These are phyloP conservation scores for Prunus fruticosa DNA, from an alignment of 306 rosid species.

Conservation along the genomic window DNA sequence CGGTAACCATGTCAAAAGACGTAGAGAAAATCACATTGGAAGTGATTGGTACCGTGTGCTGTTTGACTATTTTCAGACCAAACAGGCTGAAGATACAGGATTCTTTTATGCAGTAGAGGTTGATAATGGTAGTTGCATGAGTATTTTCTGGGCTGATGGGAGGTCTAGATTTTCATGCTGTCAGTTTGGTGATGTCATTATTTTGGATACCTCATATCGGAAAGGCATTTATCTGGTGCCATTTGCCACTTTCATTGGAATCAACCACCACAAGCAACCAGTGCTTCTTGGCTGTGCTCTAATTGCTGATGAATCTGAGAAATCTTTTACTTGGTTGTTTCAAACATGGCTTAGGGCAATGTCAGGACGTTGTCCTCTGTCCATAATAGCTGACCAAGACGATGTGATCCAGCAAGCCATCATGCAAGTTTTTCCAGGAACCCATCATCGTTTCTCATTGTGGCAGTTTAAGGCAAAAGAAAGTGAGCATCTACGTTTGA, in stretches of 20 bases:
- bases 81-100: constrained; percentile 90
- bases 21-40: constrained; percentile 73
- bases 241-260: constrained; percentile 82
- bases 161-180: constrained; percentile 88
- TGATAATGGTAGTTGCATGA: constrained; percentile 75
- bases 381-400: constrained; percentile 91
- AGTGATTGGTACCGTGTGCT: constrained; percentile 79
- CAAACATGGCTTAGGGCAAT: constrained; percentile 90
- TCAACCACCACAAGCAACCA: constrained; percentile 92
- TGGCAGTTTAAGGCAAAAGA: constrained; percentile 89
- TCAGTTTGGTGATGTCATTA: constrained; percentile 84
- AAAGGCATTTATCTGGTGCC: constrained; percentile 73
- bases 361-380: constrained; percentile 70
- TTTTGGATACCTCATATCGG: constrained; percentile 77
- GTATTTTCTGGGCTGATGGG: constrained; percentile 97
- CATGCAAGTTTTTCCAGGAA: constrained; percentile 63
- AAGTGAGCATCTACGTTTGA: constrained; percentile 53
- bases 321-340: constrained; percentile 88
- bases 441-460: constrained; percentile 76
- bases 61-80: constrained; percentile 78
- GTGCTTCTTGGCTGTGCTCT: constrained; percentile 97
- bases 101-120: constrained; percentile 86
- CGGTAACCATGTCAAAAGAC: constrained; percentile 46
- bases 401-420: constrained; percentile 73
- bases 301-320: constrained; percentile 81